Base-by-base conservation (phyloP, 495 filamentous ascomycete genomes). In the Cryomyces minteri region DNA sequence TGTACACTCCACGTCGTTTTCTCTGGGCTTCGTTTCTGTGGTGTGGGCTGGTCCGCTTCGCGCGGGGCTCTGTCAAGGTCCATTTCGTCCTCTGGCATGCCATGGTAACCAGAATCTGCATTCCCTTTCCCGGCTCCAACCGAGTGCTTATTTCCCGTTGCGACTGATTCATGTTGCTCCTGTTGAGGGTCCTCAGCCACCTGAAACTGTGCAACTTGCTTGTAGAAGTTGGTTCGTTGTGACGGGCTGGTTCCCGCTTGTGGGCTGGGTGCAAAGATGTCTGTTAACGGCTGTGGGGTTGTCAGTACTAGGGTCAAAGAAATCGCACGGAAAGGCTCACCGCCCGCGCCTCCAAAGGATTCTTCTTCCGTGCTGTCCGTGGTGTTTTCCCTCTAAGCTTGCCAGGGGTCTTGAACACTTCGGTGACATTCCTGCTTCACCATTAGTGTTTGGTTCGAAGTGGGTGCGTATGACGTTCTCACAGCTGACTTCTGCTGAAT, bases 361-460 rank as follows among this genome's bases (percentile, higher is more conserved):
- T 73, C 29, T 65, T 69, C 61, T 90, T 93, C 40, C 84, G 72
- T 10, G 68, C 67, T 2, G 87, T 94, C 40, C 85, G 73, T 34
- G 90, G 88, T 5, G 90, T 95, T 66, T 92, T 95, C 46, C 88
- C 90, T 50, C 86, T 76, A 64, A 94, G 64, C 52, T 92, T 95
- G 25, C 87, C 88, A 2, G 90, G 90, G 4, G 90, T 96, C 55
- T 98, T 98, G 65, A 96, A 94, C 2, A 88, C 73, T 50, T 96
- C 92, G 31, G 84, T 71, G 44, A 96, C 78, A 59, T 87, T 88
- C 41, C 83, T 88, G 53, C 32, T 46, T 41, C 41, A 40, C 3
- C 44, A 55, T 76, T 54, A 76, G 69, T 48, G 51, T 41, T 47
- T 14, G 39, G 8, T 32, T 14, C 11, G 6, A 40, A 4, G 39